A percentile compares a stretch with the other conserved stretches of the same genome.
Evolutionary conservation across 371 early-diverging fungal species (phyloP).

Genomic region (Funneliformis caledonium): DNA sequence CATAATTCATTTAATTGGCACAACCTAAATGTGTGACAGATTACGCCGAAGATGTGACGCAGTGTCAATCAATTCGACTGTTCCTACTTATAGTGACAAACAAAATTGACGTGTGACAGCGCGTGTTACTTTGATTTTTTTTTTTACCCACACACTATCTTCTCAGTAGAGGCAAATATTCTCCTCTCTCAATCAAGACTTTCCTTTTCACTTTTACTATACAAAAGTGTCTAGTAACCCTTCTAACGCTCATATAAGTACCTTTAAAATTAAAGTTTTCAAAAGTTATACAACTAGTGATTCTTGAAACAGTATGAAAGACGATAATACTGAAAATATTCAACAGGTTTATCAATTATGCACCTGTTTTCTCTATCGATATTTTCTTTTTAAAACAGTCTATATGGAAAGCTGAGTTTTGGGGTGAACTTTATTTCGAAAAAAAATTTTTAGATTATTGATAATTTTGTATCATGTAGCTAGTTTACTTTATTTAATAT

Average conservation of each 20-base stretch:
- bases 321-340: slow-evolving; percentile 14
- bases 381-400: background rate
- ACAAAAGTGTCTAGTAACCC: background rate
- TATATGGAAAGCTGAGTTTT: too few species aligned
- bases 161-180: background rate
- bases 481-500: too few species aligned
- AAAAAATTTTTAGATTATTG: too few species aligned
- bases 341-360: slow-evolving; percentile 16
- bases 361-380: background rate
- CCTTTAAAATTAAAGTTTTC: slow-evolving; percentile 17
- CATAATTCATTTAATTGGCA: too few species aligned
- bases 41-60: too few species aligned
- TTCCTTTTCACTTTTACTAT: background rate
- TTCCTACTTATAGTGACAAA: too few species aligned
- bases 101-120: too few species aligned
- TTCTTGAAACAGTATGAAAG: background rate
- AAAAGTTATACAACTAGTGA: slow-evolving; percentile 10
- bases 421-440: too few species aligned
- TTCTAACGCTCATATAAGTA: slow-evolving; percentile 15
- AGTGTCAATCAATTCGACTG: too few species aligned
- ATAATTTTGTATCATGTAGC: too few species aligned
- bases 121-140: too few species aligned
- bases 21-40: too few species aligned
- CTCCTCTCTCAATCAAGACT: slow-evolving; percentile 9
- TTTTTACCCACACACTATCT: background rate